A percentile compares a stretch with the other conserved stretches of the same genome.
phyloP scores from a whole-genome alignment of 169 alveolate species.

The Eimeria brunetti region DNA sequence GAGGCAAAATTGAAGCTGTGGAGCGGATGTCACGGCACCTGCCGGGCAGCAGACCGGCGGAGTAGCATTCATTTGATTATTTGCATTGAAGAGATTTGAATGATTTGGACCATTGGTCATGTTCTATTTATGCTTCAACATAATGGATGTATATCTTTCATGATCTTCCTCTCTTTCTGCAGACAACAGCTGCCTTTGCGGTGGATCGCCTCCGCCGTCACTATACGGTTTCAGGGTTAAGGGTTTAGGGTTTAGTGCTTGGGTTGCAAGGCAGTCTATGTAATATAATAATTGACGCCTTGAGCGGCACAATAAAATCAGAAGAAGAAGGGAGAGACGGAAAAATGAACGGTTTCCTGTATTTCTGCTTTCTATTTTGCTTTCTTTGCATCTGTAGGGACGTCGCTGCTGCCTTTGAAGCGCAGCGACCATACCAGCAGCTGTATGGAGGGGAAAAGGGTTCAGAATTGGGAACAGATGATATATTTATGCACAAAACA shows the following conservation, averaged over 20 bases:
- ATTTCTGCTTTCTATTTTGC: not conserved
- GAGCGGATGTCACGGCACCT: not conserved
- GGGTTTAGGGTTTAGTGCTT: not conserved
- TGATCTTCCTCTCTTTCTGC: not conserved
- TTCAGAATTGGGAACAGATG: not conserved
- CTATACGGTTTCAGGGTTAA: not conserved
- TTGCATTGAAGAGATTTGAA: not conserved
- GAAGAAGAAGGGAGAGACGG: not conserved
- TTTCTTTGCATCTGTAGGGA: not conserved
- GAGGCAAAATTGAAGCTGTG: not conserved
- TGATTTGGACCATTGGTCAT: not conserved
- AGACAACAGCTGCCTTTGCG: not conserved
- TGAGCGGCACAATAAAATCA: too few species aligned
- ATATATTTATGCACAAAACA: not conserved
- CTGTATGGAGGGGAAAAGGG: not conserved
- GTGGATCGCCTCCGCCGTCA: not conserved
- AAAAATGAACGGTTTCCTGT: not conserved
- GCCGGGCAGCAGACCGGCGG: too few species aligned
- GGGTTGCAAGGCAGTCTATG: too few species aligned
- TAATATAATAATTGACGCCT: too few species aligned
- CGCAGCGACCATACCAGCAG: not conserved
- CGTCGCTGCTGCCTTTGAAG: not conserved
- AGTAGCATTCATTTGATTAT: too few species aligned
- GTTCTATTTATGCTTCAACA: not conserved
- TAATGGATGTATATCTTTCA: not conserved